Percentiles rank a stretch among this genome's conserved stretches.
These are phyloP conservation scores for Myotisia sp. DNA, from an alignment of 2,329 filamentous ascomycete species.

Conservation along the genomic window DNA sequence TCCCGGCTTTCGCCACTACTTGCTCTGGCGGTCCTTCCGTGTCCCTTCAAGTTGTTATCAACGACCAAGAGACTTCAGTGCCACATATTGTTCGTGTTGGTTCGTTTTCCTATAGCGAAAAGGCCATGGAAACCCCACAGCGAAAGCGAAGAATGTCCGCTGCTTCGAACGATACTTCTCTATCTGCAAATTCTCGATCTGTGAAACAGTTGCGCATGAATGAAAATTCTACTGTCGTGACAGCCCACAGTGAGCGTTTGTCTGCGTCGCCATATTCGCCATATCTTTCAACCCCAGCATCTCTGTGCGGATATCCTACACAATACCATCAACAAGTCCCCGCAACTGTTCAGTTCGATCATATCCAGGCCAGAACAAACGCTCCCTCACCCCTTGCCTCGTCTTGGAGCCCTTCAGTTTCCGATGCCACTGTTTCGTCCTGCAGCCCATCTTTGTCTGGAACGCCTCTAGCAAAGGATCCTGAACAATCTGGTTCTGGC, in stretches of 20 bases:
- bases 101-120: slow-evolving; percentile 46
- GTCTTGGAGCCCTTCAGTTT: slow-evolving; percentile 36
- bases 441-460: slow-evolving; percentile 32
- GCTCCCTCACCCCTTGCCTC: slow-evolving; percentile 36
- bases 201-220: slow-evolving; percentile 36
- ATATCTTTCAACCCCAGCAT: slow-evolving; percentile 37
- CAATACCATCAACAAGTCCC: slow-evolving; percentile 26
- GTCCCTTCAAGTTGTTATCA: slow-evolving; percentile 46
- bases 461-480: slow-evolving; percentile 22
- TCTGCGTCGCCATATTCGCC: slow-evolving; percentile 36
- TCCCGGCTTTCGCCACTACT: slow-evolving; percentile 50
- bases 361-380: slow-evolving; percentile 33
- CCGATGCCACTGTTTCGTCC: slow-evolving; percentile 30
- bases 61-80: slow-evolving; percentile 40
- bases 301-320: slow-evolving; percentile 26
- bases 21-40: slow-evolving; percentile 42
- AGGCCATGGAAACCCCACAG: slow-evolving; percentile 25
- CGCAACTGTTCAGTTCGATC: slow-evolving; percentile 29
- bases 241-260: slow-evolving; percentile 25
- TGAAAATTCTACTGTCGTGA: slow-evolving; percentile 32
- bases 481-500: slow-evolving; percentile 31
- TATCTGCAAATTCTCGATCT: slow-evolving; percentile 35
- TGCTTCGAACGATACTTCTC: slow-evolving; percentile 35
- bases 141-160: slow-evolving; percentile 45
- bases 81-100: slow-evolving; percentile 43